Conservation (phyloP, 164 flowering plant species). For the Vitis rotundifolia region DNA sequence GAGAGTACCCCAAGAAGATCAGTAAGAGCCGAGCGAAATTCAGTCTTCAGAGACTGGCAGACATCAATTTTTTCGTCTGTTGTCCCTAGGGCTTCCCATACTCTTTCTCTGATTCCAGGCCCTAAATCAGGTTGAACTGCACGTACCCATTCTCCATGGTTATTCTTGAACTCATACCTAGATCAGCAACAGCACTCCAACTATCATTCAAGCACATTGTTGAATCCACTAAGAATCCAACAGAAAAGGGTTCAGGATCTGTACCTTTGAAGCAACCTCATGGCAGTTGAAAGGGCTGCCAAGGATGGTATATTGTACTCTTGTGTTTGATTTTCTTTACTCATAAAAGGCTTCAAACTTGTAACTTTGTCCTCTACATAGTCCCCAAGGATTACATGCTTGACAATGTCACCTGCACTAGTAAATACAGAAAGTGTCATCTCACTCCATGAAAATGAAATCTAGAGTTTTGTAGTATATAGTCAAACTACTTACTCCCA, state of each 20-base stretch:
- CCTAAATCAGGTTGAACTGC: constrained; percentile 72
- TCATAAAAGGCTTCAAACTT: constrained; percentile 62
- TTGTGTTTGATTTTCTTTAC: constrained; percentile 23
- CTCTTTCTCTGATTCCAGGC: constrained; percentile 72
- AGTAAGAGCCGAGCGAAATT: constrained; percentile 59
- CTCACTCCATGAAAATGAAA: not conserved
- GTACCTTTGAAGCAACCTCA: constrained; percentile 65
- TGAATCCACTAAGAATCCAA: not conserved
- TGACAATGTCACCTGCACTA: constrained; percentile 52
- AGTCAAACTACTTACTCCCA: constrained; percentile 55
- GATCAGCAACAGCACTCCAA: not conserved
- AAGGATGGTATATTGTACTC: constrained; percentile 62
- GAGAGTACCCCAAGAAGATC: constrained; percentile 67
- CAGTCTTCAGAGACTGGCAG: constrained; percentile 48
- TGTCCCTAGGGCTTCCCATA: constrained; percentile 67
- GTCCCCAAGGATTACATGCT: constrained; percentile 54
- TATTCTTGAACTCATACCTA: constrained; percentile 88
- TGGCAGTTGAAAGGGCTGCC: constrained; percentile 74
- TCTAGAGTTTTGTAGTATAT: not conserved
- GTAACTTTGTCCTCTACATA: constrained; percentile 67
- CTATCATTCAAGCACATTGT: not conserved
- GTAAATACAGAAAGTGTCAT: not conserved
- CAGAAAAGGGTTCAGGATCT: not conserved
- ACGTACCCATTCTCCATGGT: constrained; percentile 85
- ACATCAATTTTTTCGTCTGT: constrained; percentile 51